These are phyloP conservation scores for Hypoxylon lenormandii DNA, from an alignment of 495 filamentous ascomycete species.

Conservation along the genomic window DNA sequence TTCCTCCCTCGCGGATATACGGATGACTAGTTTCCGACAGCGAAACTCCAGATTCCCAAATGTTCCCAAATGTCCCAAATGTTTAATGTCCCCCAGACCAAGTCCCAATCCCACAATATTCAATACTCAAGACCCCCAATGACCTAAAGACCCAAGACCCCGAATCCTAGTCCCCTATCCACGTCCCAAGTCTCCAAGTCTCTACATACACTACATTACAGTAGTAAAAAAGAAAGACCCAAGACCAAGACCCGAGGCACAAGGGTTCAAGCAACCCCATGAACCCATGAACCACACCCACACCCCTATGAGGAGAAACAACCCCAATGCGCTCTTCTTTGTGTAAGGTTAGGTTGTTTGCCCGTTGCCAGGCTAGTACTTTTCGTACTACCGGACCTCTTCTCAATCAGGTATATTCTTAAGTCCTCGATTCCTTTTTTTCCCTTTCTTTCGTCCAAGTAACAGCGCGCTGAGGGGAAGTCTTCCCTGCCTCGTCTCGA, in stretches of 20 bases:
- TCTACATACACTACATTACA: no score
- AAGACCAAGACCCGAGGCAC: no score
- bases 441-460: neutral
- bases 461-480: constrained; percentile 19
- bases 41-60: constrained; percentile 30
- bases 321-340: constrained; percentile 7
- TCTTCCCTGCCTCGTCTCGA: constrained; percentile 31
- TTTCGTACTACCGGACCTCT: constrained; percentile 35
- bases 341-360: constrained; percentile 5
- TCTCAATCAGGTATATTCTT: constrained; percentile 47
- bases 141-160: no score
- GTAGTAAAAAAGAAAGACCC: no score
- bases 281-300: constrained; percentile 3
- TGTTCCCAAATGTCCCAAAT: no score
- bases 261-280: constrained; percentile 20
- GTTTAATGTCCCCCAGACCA: constrained; percentile 2
- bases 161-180: no score
- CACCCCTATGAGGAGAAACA: no score
- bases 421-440: constrained; percentile 28
- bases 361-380: constrained; percentile 13
- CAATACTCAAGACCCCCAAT: no score
- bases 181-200: no score
- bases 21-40: constrained; percentile 50
- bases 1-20: constrained; percentile 45
- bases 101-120: no score